A percentile compares a stretch with the other conserved stretches of the same genome.
phyloP scores from a whole-genome alignment of 2,329 filamentous ascomycete species.

The Cryphonectria parasitica region DNA sequence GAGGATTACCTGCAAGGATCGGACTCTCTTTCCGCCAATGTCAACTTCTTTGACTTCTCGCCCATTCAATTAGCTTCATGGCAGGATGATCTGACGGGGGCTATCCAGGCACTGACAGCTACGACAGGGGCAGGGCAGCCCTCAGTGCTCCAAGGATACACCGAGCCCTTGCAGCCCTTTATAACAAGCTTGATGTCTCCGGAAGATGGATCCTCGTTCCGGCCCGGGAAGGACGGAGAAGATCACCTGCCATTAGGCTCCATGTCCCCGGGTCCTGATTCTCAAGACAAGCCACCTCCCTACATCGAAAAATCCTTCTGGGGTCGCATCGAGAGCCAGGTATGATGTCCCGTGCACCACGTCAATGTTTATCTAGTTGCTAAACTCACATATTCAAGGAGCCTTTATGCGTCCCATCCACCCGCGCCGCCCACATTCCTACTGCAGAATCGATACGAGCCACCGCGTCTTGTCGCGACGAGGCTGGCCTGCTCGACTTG shows the following conservation, averaged over 20 bases:
- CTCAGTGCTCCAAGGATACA: background rate
- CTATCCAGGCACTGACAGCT: background rate
- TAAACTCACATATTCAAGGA: background rate
- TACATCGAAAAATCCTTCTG: slow-evolving; percentile 1
- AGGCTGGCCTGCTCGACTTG: background rate
- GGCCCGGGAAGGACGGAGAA: background rate
- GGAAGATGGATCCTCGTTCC: background rate
- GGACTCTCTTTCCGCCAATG: background rate
- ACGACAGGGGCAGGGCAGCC: background rate
- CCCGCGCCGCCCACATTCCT: background rate
- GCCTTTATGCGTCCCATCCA: background rate
- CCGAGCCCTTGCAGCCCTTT: background rate
- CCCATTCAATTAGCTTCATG: background rate
- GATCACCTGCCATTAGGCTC: background rate
- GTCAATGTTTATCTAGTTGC: background rate
- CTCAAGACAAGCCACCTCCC: background rate
- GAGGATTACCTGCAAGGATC: background rate
- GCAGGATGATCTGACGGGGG: background rate
- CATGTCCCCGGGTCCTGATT: background rate
- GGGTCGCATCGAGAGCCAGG: background rate
- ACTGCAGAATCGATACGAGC: background rate
- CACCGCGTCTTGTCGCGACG: background rate
- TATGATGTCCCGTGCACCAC: background rate
- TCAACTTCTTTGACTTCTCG: background rate
- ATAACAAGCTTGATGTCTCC: background rate